Percentiles rank a stretch among this genome's conserved stretches.
These are phyloP conservation scores for Malus orientalis DNA, from an alignment of 306 rosid species.

Conservation along the genomic window DNA sequence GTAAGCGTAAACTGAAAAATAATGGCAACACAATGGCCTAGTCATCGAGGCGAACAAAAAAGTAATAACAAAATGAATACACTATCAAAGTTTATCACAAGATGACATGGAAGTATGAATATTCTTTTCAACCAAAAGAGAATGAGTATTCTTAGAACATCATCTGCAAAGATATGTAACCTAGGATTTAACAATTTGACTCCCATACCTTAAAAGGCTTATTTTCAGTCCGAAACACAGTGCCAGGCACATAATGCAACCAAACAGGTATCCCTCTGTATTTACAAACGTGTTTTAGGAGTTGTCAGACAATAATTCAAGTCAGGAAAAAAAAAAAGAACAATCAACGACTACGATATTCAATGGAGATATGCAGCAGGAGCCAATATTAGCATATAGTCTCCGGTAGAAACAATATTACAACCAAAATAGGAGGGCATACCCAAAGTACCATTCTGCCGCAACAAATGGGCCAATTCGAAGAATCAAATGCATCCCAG, in stretches of 20 bases:
- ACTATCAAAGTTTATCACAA: background rate
- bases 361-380: background rate
- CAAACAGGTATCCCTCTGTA: conserved; percentile 94
- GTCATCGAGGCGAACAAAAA: background rate
- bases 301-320: background rate
- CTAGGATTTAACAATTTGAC: conserved; percentile 3
- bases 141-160: background rate
- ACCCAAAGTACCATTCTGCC: conserved; percentile 56
- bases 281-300: conserved; percentile 5
- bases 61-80: background rate
- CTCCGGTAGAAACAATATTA: background rate
- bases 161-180: background rate
- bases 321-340: conserved; percentile 5
- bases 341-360: background rate
- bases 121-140: background rate
- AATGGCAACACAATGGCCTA: background rate
- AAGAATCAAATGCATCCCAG: conserved; percentile 45
- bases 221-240: conserved; percentile 78
- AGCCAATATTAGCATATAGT: background rate
- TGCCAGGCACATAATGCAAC: conserved; percentile 86
- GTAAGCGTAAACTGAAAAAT: background rate
- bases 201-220: conserved; percentile 67
- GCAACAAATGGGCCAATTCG: conserved; percentile 56
- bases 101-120: no score
- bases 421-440: background rate